phyloP scores from a whole-genome alignment of 164 flowering plant species.

The Dillenia suffruticosa region DNA sequence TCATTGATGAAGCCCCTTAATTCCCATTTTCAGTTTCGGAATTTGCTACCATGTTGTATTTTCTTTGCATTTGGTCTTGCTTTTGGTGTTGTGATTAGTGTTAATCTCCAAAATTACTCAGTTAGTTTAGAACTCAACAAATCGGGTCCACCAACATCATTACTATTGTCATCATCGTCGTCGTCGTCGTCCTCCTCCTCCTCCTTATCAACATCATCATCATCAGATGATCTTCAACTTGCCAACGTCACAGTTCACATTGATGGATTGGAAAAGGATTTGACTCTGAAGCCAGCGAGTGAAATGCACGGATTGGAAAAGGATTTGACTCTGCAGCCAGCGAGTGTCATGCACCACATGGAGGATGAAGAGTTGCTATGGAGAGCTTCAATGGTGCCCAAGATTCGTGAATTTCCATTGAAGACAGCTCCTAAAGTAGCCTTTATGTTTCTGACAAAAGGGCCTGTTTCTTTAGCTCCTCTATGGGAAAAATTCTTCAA shows the following conservation, averaged over 20 bases:
- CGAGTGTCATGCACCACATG: constrained; percentile 35
- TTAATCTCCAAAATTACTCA: constrained; percentile 15
- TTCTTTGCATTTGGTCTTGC: constrained; percentile 29
- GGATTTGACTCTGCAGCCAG: constrained; percentile 16
- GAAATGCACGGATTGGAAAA: constrained; percentile 29
- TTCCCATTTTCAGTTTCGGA: constrained; percentile 15
- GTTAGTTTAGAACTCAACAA: constrained; percentile 16
- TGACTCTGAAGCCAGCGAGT: constrained; percentile 17
- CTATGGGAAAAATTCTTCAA: constrained; percentile 66
- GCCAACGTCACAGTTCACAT: not conserved
- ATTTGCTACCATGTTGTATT: constrained; percentile 19
- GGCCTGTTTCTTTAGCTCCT: constrained; percentile 47
- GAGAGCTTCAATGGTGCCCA: constrained; percentile 54
- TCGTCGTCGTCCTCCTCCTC: constrained; percentile 12
- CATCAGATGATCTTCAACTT: not conserved
- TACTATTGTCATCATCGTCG: not conserved
- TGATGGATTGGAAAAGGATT: constrained; percentile 18
- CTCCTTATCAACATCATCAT: not conserved
- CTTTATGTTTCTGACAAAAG: constrained; percentile 56
- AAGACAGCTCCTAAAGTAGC: constrained; percentile 46
- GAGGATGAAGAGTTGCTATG: constrained; percentile 41
- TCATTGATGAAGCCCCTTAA: constrained; percentile 18
- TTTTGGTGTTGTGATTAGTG: constrained; percentile 26
- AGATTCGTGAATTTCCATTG: constrained; percentile 23
- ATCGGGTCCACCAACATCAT: not conserved